These are phyloP conservation scores for Lepiota brunneoincarnata DNA, from an alignment of 768 basidiomycete species.

Conservation along the genomic window DNA sequence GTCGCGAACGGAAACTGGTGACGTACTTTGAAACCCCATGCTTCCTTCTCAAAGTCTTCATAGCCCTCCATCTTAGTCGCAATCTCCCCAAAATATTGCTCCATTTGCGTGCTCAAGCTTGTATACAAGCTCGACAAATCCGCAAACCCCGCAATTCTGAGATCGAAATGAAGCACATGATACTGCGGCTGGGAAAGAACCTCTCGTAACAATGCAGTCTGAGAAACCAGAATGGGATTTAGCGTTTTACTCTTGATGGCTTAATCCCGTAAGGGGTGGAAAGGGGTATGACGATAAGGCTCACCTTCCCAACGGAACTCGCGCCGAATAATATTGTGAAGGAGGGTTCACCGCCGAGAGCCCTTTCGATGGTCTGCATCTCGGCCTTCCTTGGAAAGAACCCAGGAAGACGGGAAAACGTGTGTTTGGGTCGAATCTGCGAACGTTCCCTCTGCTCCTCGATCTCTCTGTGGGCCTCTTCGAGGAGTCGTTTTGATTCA, in stretches of 20 bases:
- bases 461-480: constrained; percentile 77
- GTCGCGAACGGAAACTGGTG: neutral
- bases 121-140: constrained; percentile 76
- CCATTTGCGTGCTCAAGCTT: constrained; percentile 79
- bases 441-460: constrained; percentile 63
- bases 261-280: constrained; percentile 3
- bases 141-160: constrained; percentile 82
- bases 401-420: constrained; percentile 72
- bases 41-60: constrained; percentile 71
- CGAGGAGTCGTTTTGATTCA: constrained; percentile 71
- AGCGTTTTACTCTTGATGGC: neutral
- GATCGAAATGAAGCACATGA: constrained; percentile 81
- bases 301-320: constrained; percentile 77
- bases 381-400: constrained; percentile 73
- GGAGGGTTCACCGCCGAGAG: constrained; percentile 67
- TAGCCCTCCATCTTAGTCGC: constrained; percentile 58
- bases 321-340: constrained; percentile 83
- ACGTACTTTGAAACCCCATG: constrained; percentile 74
- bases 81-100: constrained; percentile 72
- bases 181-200: constrained; percentile 66
- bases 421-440: constrained; percentile 70
- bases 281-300: constrained; percentile 2
- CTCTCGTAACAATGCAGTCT: constrained; percentile 80
- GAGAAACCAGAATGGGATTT: constrained; percentile 4
- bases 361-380: constrained; percentile 59